Evolutionary conservation across 2,329 filamentous ascomycete genomes (phyloP).

Genomic region (Ceratocystis huliohia): DNA sequence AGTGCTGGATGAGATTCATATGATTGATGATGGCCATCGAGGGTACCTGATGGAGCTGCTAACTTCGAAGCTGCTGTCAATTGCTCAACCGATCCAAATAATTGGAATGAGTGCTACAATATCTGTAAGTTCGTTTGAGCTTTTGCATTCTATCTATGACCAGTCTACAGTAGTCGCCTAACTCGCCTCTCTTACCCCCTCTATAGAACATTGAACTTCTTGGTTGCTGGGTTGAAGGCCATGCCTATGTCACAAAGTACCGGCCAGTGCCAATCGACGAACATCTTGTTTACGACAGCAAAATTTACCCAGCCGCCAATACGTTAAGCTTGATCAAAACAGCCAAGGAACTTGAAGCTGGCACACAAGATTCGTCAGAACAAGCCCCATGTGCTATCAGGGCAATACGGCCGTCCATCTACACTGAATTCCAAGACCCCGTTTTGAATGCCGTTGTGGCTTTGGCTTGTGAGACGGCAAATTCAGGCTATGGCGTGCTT

Average conservation of each 20-base stretch:
- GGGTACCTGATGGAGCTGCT: slow-evolving; percentile 65
- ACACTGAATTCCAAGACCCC: slow-evolving; percentile 51
- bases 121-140: slow-evolving; percentile 39
- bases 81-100: slow-evolving; percentile 56
- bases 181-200: not conserved
- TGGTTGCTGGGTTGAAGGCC: slow-evolving; percentile 56
- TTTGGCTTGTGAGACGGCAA: slow-evolving; percentile 54
- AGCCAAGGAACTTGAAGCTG: slow-evolving; percentile 37
- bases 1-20: slow-evolving; percentile 68
- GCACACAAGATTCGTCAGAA: slow-evolving; percentile 25
- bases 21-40: slow-evolving; percentile 64
- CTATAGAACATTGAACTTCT: slow-evolving; percentile 55
- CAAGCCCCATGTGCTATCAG: slow-evolving; percentile 28
- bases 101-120: slow-evolving; percentile 72
- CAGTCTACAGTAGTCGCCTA: not conserved
- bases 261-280: slow-evolving; percentile 65
- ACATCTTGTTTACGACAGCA: slow-evolving; percentile 58
- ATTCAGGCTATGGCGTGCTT: slow-evolving; percentile 55
- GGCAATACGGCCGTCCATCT: slow-evolving; percentile 42
- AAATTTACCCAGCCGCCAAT: slow-evolving; percentile 47
- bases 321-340: slow-evolving; percentile 47
- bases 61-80: slow-evolving; percentile 57
- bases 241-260: slow-evolving; percentile 61
- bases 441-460: slow-evolving; percentile 59
- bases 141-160: too few relatives aligned